phyloP scores from a whole-genome alignment of 1,284 basidiomycete genomes.

The Pseudomicrostroma phylloplanum region DNA sequence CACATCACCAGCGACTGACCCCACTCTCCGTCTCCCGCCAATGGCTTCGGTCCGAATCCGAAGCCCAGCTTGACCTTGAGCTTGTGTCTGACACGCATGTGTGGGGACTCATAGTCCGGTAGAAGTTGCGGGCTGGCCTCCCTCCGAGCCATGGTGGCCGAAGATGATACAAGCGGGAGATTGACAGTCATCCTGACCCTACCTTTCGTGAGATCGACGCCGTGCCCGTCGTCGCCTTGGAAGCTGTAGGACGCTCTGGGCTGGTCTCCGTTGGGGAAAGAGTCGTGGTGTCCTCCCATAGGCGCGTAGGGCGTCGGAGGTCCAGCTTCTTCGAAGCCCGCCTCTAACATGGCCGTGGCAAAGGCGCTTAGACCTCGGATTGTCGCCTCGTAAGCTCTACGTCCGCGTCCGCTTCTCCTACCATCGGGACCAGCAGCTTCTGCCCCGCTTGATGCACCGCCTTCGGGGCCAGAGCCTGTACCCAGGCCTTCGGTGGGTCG shows the following conservation, averaged over 20 bases:
- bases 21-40: slow-evolving; percentile 30
- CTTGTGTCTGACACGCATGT: slow-evolving; percentile 46
- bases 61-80: slow-evolving; percentile 49
- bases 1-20: slow-evolving; percentile 47
- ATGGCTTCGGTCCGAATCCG: slow-evolving; percentile 29
- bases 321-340: slow-evolving; percentile 15
- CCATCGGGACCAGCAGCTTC: background rate
- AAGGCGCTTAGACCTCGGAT: slow-evolving; percentile 40
- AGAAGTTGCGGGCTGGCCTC: slow-evolving; percentile 34
- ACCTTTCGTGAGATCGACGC: slow-evolving; percentile 39
- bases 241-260: slow-evolving; percentile 43
- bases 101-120: slow-evolving; percentile 47
- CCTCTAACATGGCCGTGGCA: slow-evolving; percentile 37
- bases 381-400: slow-evolving; percentile 27
- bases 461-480: background rate
- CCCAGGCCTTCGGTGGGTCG: no score
- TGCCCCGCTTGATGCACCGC: background rate
- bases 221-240: slow-evolving; percentile 41
- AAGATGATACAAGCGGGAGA: slow-evolving; percentile 37
- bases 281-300: background rate
- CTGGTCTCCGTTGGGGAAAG: background rate
- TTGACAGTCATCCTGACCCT: slow-evolving; percentile 48
- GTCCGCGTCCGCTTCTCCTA: slow-evolving; percentile 7
- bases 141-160: slow-evolving; percentile 19
- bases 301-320: background rate